Base-by-base conservation (phyloP, 208 protist species). In the Leishmania guyanensis region DNA sequence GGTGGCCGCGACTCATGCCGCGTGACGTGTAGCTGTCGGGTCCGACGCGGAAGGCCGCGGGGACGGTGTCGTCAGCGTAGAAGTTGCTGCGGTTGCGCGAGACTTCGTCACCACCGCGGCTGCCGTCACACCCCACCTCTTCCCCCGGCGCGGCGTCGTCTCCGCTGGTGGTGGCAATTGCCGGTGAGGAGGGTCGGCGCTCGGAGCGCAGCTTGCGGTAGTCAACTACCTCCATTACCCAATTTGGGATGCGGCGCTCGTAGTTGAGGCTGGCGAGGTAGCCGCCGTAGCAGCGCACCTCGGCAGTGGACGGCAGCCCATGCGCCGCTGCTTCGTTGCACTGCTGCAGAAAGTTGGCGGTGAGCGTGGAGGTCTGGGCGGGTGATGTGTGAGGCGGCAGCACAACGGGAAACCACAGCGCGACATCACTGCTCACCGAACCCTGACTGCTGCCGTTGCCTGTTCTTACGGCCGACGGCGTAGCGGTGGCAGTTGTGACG, bases 261-360 rank as follows among this genome's bases (percentile, higher is more conserved):
- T 94, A 93, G 86, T 95, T 94, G 78, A 97, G 91, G 58, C 89
- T 91, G 64, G 93, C 84, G 29, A 94, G 70, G 84, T 95, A 97
- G 46, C 88, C 89, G 69, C 88, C 89, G 83, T 91, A 95, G 81
- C 88, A 93, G 33, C 91, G 90, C 51, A 96, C 87, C 14, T 90
- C 85, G 17, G 73, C 76, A 5, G 75, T 75, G 12, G 90, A 93
- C 14, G 91, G 93, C 62, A 94, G 75, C 3, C 93, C 93, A 50
- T 85, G 77, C n/a, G 12, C 16, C 6, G 80, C 85, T 20, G 84
- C 84, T 56, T 90, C 83, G 51, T 60, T 66, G 60, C 90, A 94
- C 76, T 83, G 82, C 75, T 75, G 79, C 16, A 82, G 4, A 66
- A 90, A 89, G 54, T 60, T 64, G 26, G n/a, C 39, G 33, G 77